Conservation (phyloP, 1,284 basidiomycete species). For the Leccinum solheimii region DNA sequence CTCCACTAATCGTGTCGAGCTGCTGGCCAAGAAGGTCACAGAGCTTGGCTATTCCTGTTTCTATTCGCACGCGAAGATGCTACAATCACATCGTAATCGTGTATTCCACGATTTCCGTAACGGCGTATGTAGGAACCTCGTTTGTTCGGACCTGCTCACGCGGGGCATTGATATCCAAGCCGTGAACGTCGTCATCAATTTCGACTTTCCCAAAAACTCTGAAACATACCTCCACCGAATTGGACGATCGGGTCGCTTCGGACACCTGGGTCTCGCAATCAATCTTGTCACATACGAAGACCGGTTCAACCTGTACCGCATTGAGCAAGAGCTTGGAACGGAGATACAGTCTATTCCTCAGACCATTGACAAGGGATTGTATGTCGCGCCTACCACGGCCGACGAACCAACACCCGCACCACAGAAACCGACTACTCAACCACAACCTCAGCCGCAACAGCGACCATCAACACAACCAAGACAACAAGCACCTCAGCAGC, state of each 20-base stretch:
- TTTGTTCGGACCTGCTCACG: constrained; percentile 95
- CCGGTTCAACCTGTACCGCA: constrained; percentile 95
- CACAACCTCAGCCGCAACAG: constrained; percentile 36
- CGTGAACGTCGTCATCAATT: constrained; percentile 99
- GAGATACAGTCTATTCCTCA: constrained; percentile 97
- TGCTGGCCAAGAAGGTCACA: constrained; percentile 98
- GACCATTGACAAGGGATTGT: constrained; percentile 89
- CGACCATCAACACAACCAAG: constrained; percentile 25
- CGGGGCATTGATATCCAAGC: constrained; percentile 99
- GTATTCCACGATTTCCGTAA: constrained; percentile 99
- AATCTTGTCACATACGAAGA: constrained; percentile 97
- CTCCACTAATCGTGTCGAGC: constrained; percentile 98
- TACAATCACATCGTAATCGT: constrained; percentile 96
- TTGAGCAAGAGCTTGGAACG: constrained; percentile 97
- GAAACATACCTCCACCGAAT: constrained; percentile 98
- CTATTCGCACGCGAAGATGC: constrained; percentile 99
- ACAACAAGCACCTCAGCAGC: constrained; percentile 26
- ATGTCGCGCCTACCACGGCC: constrained; percentile 70
- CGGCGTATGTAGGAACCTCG: constrained; percentile 96
- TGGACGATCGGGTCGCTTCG: constrained; percentile 96
- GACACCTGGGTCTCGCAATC: constrained; percentile 96
- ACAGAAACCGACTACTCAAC: constrained; percentile 37
- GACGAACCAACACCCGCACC: constrained; percentile 49
- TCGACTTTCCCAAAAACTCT: constrained; percentile 98
- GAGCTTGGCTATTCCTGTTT: constrained; percentile 99